A percentile compares a stretch with the other conserved stretches of the same genome.
phyloP scores from a whole-genome alignment of 1,284 basidiomycete genomes.

The Cutaneotrichosporon sp. region DNA sequence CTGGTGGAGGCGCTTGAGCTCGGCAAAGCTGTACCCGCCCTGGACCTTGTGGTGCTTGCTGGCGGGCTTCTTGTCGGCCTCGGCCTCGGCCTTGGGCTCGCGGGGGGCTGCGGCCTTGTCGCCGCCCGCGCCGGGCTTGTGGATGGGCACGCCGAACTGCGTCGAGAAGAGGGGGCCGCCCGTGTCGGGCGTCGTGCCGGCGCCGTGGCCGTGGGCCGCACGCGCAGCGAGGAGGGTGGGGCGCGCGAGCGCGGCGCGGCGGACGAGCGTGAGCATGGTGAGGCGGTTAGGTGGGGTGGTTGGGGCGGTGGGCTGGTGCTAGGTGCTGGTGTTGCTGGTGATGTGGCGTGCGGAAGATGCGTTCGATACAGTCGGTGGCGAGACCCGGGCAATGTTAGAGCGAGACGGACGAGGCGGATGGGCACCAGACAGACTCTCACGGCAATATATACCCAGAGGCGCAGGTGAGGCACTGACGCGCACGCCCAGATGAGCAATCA shows the following conservation, averaged over 20 bases:
- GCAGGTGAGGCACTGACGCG: no score
- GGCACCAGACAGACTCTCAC: neutral
- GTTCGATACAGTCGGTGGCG: neutral
- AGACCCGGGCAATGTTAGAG: neutral
- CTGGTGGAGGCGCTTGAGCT: conserved; percentile 8
- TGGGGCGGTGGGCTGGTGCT: neutral
- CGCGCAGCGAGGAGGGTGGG: neutral
- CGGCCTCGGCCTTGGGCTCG: neutral
- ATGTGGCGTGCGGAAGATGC: neutral
- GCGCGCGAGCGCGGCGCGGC: conserved; percentile 4
- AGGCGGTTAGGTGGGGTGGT: neutral
- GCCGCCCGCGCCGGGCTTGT: conserved; percentile 8
- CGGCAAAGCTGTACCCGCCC: conserved; percentile 5
- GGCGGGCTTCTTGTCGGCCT: neutral
- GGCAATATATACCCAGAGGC: neutral
- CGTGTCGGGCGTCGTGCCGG: conserved; percentile 5
- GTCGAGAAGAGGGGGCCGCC: conserved; percentile 9
- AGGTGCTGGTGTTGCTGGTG: neutral
- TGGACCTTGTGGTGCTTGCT: conserved; percentile 1
- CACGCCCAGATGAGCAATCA: neutral
- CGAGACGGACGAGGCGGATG: neutral
- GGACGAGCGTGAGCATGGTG: conserved; percentile 6
- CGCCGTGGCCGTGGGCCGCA: neutral
- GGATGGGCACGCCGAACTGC: conserved; percentile 7
- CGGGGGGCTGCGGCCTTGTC: neutral